Base-by-base conservation (phyloP, 495 filamentous ascomycete genomes). In the Lineolata rhizophorae region DNA sequence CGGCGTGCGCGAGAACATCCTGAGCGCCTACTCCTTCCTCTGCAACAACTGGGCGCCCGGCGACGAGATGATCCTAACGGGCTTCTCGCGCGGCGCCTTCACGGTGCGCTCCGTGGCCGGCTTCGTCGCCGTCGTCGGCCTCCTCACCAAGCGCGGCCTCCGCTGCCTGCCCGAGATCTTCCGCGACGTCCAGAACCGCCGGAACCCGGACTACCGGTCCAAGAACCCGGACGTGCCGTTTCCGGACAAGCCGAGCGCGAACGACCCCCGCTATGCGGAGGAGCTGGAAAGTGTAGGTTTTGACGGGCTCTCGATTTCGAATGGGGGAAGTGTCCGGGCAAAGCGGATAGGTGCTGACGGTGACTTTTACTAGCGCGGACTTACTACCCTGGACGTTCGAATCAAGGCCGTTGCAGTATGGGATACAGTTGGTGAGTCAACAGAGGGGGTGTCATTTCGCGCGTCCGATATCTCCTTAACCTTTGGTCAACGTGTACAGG, bases 21-120 rank as follows among this genome's bases (percentile, higher is more conserved):
- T 69, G 15, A 67, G 71, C 41, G 65, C 61, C 0, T 81, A 81
- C 45, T 57, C 62, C 4, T 79, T 76, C 41, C 45, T 78, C 11
- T 61, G 62, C 15, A 64, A 66, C 27, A 81, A 81, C 52, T 77
- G 68, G 38, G 50, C 60, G 18, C 60, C 64, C 14, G 64, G 67
- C 8, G 74, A 79, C 42, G 70, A 79, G 38, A 76, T 79, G 27
- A 57, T 77, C 32, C 55, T 81, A 16, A 37, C 77, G 16, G 75
- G 74, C 5, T 81, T 79, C 51, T 77, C 72, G 17, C 60, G 75
- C 2, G 72, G 75, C 5, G 72, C 73, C n/a, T 81, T 71, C 41
- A 78, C 73, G 0, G 72, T 70, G 1, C 58, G 75, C 32, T 64
- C 60, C 20, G 65, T 78, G 27, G 64, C 65, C 20, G 65, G 66